These are phyloP conservation scores for Trichocladium antarcticum DNA, from an alignment of 495 filamentous ascomycete genomes.

Conservation along the genomic window DNA sequence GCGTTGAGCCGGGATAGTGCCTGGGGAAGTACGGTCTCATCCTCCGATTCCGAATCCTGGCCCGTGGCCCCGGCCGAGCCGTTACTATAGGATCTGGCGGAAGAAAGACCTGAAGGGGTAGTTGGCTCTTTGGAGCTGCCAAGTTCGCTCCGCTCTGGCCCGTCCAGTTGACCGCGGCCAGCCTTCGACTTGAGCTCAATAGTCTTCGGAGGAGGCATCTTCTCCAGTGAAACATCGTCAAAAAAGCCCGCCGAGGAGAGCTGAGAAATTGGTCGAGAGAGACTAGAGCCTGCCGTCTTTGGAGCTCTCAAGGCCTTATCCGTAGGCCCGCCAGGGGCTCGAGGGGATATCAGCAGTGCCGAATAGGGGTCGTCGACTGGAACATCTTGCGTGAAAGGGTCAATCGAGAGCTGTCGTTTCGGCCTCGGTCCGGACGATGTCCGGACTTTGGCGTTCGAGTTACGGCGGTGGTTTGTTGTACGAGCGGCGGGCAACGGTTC, in stretches of 20 bases:
- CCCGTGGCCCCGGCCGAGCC: constrained; percentile 9
- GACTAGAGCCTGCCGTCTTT: constrained; percentile 26
- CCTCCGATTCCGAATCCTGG: constrained; percentile 25
- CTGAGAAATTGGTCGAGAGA: constrained; percentile 32
- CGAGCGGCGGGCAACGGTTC: constrained; percentile 7
- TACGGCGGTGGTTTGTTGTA: constrained; percentile 27
- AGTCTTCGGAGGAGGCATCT: constrained; percentile 26
- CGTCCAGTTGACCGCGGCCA: constrained; percentile 15
- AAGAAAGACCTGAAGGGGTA: constrained; percentile 5
- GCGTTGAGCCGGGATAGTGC: constrained; percentile 33
- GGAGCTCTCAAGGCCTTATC: constrained; percentile 29
- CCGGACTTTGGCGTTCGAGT: constrained; percentile 36
- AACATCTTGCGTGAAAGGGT: constrained; percentile 25
- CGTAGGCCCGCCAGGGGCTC: constrained; percentile 16
- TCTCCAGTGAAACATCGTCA: constrained; percentile 27
- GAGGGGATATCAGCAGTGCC: constrained; percentile 26
- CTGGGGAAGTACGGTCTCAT: constrained; percentile 34
- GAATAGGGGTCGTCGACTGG: constrained; percentile 19
- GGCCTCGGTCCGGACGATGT: constrained; percentile 28
- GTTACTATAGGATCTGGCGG: constrained; percentile 13
- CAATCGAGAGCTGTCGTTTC: constrained; percentile 30
- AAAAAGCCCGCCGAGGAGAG: constrained; percentile 27
- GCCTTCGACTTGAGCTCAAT: constrained; percentile 17
- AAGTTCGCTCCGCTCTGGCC: constrained; percentile 7
- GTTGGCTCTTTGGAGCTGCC: constrained; percentile 11